A percentile compares a stretch with the other conserved stretches of the same genome.
Evolutionary conservation across 805 yeast species (phyloP).

Genomic region (Hagleromyces aurorensis): DNA sequence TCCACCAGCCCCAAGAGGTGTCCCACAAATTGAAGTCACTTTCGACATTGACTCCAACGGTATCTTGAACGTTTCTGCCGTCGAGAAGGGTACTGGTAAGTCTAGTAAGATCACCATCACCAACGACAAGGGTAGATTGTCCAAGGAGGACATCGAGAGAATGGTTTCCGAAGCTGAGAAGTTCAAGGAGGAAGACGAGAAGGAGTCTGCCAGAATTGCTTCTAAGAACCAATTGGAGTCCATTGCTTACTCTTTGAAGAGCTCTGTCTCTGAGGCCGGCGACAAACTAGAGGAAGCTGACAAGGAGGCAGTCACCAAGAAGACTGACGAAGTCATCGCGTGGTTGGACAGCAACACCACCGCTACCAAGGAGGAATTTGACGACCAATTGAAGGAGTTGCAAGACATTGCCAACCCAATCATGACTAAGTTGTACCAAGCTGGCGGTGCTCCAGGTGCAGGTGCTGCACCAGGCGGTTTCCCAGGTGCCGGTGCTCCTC

Average conservation of each 20-base stretch:
- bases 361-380: constrained; percentile 87
- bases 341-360: constrained; percentile 94
- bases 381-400: constrained; percentile 92
- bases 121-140: constrained; percentile 97
- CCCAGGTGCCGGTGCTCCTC: constrained; percentile 59
- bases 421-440: constrained; percentile 93
- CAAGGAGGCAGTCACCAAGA: constrained; percentile 67
- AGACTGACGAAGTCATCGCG: constrained; percentile 73
- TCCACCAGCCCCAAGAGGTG: constrained; percentile 99
- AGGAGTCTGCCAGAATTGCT: constrained; percentile 85
- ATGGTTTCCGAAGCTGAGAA: constrained; percentile 98
- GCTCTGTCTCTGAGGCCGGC: constrained; percentile 66
- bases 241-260: constrained; percentile 90
- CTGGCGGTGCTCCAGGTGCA: constrained; percentile 74
- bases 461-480: constrained; percentile 54
- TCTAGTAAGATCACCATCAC: constrained; percentile 94
- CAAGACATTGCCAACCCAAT: constrained; percentile 96
- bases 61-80: constrained; percentile 92
- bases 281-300: constrained; percentile 73
- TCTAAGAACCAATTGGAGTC: constrained; percentile 96
- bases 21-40: constrained; percentile 96
- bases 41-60: constrained; percentile 97
- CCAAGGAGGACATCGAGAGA: constrained; percentile 95
- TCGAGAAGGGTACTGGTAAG: constrained; percentile 99
- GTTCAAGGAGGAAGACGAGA: constrained; percentile 94